Evolutionary conservation across 108 stramenopile genomes (phyloP), one percentile per base, ranked within the genome.

Genomic region (Bacterosira constricta): DNA sequence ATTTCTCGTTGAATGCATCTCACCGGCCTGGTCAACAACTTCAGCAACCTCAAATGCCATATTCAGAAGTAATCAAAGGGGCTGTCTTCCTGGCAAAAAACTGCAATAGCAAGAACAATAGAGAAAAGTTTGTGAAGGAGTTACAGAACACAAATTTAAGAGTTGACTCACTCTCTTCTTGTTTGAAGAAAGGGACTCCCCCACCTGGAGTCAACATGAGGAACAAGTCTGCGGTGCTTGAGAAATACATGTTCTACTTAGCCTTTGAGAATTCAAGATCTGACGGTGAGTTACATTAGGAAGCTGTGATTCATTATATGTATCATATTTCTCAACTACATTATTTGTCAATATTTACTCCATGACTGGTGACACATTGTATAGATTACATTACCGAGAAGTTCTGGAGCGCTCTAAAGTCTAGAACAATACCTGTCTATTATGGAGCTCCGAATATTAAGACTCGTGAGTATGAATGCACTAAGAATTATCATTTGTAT

Each of bases 381-480:
- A n/a, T n/a, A n/a, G n/a, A 94, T 66, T 83, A 90, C 58, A 83
- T 94, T 34, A 89, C 92, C 6, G 80, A 85, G 23, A 77, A 83
- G 41, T 51, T 88, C 4, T 94, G 88, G 88, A 84, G 79, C 23
- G 75, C 90, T 3, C 50, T 90, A 0, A 26, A 73, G 23, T 75
- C 89, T 31, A 90, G 92, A 10, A 67, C 87, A 0, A 50, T 90
- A n/a, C 92, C 92, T 1, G 80, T 89, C 13, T 58, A 87, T 63
- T 55, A 77, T 29, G 92, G 92, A 11, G 88, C 88, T 0, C 78
- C 80, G 21, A 93, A 93, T 68, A 67, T 86, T 38, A 67, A 67
- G 41, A 84, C 88, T 0, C 88, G n/a, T n/a, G n/a, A n/a, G n/a
- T n/a, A n/a, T n/a, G n/a, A n/a, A n/a, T n/a, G n/a, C n/a, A n/a